phyloP scores from a whole-genome alignment of 371 early-diverging fungal species.

The Mucor indicus region DNA sequence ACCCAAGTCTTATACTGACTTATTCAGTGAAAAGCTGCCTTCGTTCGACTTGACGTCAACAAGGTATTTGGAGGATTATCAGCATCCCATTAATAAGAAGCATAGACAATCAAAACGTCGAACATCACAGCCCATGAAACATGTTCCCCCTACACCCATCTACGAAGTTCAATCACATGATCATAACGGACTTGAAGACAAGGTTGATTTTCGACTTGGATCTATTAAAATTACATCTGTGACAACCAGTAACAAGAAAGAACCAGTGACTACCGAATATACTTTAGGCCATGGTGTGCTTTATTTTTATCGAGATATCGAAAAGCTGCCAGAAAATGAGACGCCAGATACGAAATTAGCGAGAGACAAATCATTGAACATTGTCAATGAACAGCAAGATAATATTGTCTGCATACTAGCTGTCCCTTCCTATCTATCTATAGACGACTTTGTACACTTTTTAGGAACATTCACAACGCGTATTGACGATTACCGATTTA shows the following conservation, averaged over 20 bases:
- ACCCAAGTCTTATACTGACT: background rate
- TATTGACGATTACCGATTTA: constrained; percentile 66
- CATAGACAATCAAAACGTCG: background rate
- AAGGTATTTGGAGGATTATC: constrained; percentile 5
- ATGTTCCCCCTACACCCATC: constrained; percentile 30
- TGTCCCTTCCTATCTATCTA: constrained; percentile 84
- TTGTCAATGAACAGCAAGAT: constrained; percentile 16
- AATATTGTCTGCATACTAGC: constrained; percentile 72
- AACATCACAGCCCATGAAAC: constrained; percentile 8
- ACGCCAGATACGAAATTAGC: constrained; percentile 10
- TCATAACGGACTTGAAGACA: background rate
- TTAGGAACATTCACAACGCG: constrained; percentile 58
- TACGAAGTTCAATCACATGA: constrained; percentile 1
- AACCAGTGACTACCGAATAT: constrained; percentile 1
- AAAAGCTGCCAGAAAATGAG: constrained; percentile 33
- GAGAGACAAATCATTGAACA: constrained; percentile 19
- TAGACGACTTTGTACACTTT: constrained; percentile 82
- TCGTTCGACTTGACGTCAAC: background rate
- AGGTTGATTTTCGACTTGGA: constrained; percentile 31
- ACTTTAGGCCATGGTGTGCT: constrained; percentile 59
- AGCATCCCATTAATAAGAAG: background rate
- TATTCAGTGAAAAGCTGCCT: constrained; percentile 8
- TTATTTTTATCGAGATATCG: constrained; percentile 65
- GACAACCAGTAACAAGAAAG: constrained; percentile 10
- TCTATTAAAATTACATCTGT: constrained; percentile 10